A percentile compares a stretch with the other conserved stretches of the same genome.
phyloP scores from a whole-genome alignment of 1,139 yeast species.

The Taphrina betulina region DNA sequence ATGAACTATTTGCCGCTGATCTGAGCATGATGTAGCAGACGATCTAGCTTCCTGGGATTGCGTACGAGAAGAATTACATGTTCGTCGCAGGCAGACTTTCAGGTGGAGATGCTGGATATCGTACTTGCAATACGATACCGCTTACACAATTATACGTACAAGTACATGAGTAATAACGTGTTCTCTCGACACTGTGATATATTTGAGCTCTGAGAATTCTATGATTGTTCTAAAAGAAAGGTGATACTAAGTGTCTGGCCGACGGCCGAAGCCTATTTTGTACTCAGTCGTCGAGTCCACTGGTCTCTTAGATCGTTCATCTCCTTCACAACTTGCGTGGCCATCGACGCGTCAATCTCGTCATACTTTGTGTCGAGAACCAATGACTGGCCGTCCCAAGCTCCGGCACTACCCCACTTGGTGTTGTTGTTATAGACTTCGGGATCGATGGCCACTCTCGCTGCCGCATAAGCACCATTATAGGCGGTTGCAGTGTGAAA shows the following conservation, averaged over 20 bases:
- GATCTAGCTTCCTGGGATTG: too few relatives aligned
- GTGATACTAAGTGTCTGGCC: too few relatives aligned
- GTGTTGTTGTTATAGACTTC: constrained; percentile 10
- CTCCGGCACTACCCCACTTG: constrained; percentile 43
- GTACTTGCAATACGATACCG: too few relatives aligned
- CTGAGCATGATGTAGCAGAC: background rate
- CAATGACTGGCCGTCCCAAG: constrained; percentile 37
- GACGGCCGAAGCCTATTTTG: too few relatives aligned
- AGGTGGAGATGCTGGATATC: too few relatives aligned
- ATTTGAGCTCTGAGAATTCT: too few relatives aligned
- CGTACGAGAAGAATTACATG: too few relatives aligned
- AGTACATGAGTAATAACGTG: too few relatives aligned
- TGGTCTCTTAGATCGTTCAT: constrained; percentile 7
- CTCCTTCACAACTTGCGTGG: constrained; percentile 47
- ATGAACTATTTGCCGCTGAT: background rate
- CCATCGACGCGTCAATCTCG: background rate
- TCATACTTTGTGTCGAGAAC: constrained; percentile 19
- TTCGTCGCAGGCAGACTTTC: too few relatives aligned
- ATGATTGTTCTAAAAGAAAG: too few relatives aligned
- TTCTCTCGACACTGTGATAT: too few relatives aligned
- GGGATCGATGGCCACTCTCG: constrained; percentile 52
- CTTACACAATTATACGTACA: too few relatives aligned
- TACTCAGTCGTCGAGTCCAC: constrained; percentile 9
- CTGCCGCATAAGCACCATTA: constrained; percentile 83
- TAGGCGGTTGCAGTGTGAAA: constrained; percentile 89